These are phyloP conservation scores for Hypoxylon rubiginosum DNA, from an alignment of 2,329 filamentous ascomycete genomes.

Conservation along the genomic window DNA sequence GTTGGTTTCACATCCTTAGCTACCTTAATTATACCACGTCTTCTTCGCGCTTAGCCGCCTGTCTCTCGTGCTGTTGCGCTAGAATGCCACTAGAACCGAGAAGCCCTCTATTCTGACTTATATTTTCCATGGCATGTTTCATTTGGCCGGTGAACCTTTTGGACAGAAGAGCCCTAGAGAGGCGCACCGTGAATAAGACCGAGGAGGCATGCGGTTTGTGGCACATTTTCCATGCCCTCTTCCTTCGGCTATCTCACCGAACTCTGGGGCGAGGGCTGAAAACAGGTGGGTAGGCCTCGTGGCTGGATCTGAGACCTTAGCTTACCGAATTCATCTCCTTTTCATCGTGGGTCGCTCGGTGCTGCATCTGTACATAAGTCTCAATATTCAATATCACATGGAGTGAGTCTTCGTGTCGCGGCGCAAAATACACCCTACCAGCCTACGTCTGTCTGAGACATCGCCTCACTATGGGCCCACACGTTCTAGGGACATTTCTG, in stretches of 20 bases:
- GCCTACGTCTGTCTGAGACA: conserved; percentile 12
- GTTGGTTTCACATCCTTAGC: conserved; percentile 21
- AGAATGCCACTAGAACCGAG: not conserved
- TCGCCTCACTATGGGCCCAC: conserved; percentile 8
- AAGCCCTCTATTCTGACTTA: not conserved
- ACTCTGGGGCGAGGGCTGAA: conserved; percentile 11
- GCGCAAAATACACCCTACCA: not conserved
- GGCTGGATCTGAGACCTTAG: conserved; percentile 5
- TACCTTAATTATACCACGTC: too few relatives aligned
- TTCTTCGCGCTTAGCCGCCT: not conserved
- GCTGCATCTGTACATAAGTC: not conserved
- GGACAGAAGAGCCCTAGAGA: not conserved
- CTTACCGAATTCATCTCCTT: not conserved
- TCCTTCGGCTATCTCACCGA: conserved; percentile 19
- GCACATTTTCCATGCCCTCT: conserved; percentile 11
- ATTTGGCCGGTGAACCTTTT: not conserved
- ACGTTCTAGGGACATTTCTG: conserved; percentile 3
- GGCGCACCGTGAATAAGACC: too few relatives aligned
- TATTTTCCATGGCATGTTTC: not conserved
- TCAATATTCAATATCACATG: not conserved
- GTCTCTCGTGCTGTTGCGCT: not conserved
- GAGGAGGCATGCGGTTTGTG: conserved; percentile 27
- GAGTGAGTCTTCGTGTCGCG: not conserved
- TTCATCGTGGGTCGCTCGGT: not conserved
- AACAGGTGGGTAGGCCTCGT: not conserved